phyloP scores from a whole-genome alignment of 768 basidiomycete species.

The Hericium alpestre region DNA sequence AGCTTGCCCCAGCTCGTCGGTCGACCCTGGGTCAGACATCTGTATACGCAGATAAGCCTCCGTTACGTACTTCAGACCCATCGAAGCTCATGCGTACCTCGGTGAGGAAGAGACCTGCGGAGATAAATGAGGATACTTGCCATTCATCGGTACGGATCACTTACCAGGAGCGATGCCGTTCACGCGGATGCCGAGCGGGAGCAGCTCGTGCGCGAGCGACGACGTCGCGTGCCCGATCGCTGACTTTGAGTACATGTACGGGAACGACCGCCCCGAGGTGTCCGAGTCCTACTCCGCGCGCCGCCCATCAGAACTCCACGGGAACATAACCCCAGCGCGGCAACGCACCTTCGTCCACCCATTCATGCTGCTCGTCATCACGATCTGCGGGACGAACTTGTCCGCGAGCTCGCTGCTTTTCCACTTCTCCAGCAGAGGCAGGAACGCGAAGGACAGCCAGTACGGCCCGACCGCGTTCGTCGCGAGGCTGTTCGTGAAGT shows the following conservation, averaged over 20 bases:
- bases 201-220: constrained; percentile 37
- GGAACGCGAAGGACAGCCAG: constrained; percentile 47
- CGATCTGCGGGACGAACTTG: constrained; percentile 35
- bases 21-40: constrained; percentile 19
- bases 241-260: constrained; percentile 38
- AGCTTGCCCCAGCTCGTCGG: constrained; percentile 19
- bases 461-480: constrained; percentile 38
- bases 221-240: constrained; percentile 37
- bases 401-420: constrained; percentile 23
- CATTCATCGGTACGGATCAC: constrained; percentile 2
- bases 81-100: not conserved
- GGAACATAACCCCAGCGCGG: no score
- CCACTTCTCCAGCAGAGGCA: constrained; percentile 42
- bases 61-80: not conserved
- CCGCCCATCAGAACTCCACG: not conserved
- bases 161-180: constrained; percentile 41
- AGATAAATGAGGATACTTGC: not conserved
- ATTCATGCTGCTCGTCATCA: constrained; percentile 45
- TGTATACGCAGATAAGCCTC: constrained; percentile 18
- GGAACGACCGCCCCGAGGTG: constrained; percentile 29
- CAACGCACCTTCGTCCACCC: constrained; percentile 36
- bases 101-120: not conserved
- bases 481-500: constrained; percentile 26
- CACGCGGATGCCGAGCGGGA: constrained; percentile 38
- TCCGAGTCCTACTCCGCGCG: constrained; percentile 25